These are phyloP conservation scores for Puccinia polysora DNA, from an alignment of 1,284 basidiomycete species.

Conservation along the genomic window DNA sequence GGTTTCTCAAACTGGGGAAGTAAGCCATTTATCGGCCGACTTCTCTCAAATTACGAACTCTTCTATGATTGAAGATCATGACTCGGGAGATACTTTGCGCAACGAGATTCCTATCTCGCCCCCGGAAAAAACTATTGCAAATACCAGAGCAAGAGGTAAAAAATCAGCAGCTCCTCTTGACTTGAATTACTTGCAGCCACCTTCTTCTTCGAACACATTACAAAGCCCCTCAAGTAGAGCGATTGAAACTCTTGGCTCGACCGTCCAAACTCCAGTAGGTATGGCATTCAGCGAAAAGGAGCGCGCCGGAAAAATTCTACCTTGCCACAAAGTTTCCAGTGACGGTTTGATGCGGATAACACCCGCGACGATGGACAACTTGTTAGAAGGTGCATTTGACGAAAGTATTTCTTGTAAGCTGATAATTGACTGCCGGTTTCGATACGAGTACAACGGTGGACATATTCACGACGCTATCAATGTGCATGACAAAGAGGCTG, in stretches of 20 bases:
- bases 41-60: too few species aligned
- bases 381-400: slow-evolving; percentile 69
- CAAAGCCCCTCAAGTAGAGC: background rate
- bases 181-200: background rate
- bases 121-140: background rate
- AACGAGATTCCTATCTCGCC: background rate
- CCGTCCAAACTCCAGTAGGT: slow-evolving; percentile 35
- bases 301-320: slow-evolving; percentile 81
- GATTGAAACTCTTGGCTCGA: background rate
- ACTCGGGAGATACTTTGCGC: background rate
- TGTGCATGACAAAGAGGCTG: slow-evolving; percentile 72
- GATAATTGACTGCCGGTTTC: slow-evolving; percentile 94
- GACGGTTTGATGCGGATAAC: slow-evolving; percentile 92
- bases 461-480: slow-evolving; percentile 90
- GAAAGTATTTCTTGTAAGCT: slow-evolving; percentile 65
- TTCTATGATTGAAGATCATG: too few species aligned
- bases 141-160: background rate
- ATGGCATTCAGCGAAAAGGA: slow-evolving; percentile 78
- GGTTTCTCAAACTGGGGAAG: too few species aligned
- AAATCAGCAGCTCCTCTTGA: background rate
- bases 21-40: too few species aligned
- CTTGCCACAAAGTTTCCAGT: slow-evolving; percentile 85
- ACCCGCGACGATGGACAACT: slow-evolving; percentile 62
- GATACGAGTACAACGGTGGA: slow-evolving; percentile 91
- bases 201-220: background rate